Base-by-base conservation (phyloP, 2,329 filamentous ascomycete species). In the Aspergillus quadricinctus region DNA sequence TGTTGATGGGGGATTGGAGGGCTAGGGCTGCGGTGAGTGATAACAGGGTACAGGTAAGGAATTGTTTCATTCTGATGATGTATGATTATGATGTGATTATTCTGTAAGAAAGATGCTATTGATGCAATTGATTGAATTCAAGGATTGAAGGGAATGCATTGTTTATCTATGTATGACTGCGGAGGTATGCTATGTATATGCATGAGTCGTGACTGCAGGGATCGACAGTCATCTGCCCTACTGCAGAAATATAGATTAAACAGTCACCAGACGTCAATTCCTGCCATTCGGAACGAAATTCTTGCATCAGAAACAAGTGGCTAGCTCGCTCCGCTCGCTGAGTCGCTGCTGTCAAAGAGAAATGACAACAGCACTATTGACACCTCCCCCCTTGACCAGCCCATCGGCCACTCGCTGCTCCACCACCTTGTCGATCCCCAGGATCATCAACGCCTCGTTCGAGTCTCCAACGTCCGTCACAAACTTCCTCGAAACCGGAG, bases 361-460 rank as follows among this genome's bases (percentile, higher is more conserved):
- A 31, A 84, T 78, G 58, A 80, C 75, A 62, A 75, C 79, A 1
- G 79, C 81, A 67, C 80, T 81, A 61, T 84, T 64, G 14, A 84
- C 78, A 0, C 81, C 82, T 41, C 81, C 76, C 10, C 74, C 73
- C 6, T 70, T 75, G 52, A 82, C 75, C 61, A 85, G 65, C 29
- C 75, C 74, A 64, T 77, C 73, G 31, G 78, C 73, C 14, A 83
- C 79, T 55, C 84, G 80, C 53, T 81, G 80, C 0, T 80, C 81
- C 19, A 92, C 84, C 3, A 80, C 78, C 2, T 83, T 82, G 66
- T 88, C 86, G 9, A 93, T 84, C 1, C 89, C 88, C 51, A 93
- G 64, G 64, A 93, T 92, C 89, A 93, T 93, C 62, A 93, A 73
- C 9, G 90, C 89, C 74, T 93, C 90, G 46, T 86, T 74, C 69